Conservation (phyloP, 768 basidiomycete genomes). For the Tubosaeta sp. region DNA sequence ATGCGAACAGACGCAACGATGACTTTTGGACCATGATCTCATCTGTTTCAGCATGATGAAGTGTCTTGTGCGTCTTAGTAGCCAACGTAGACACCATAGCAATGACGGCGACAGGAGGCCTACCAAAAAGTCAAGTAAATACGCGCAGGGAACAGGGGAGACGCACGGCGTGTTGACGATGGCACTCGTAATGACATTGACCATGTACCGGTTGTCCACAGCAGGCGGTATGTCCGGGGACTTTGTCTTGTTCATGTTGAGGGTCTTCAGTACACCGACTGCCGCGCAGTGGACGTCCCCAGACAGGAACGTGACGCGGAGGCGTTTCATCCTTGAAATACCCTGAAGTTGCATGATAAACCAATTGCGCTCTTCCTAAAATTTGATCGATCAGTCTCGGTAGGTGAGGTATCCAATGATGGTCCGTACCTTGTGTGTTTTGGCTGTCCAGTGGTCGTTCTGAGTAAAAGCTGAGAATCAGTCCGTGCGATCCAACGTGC, state of each 20-base stretch:
- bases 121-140: conserved; percentile 8
- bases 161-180: conserved; percentile 95
- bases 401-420: neutral
- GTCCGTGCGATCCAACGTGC: neutral
- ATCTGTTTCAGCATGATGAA: conserved; percentile 80
- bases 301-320: conserved; percentile 80
- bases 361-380: conserved; percentile 86
- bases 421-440: conserved; percentile 59
- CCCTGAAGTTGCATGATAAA: conserved; percentile 76
- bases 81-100: conserved; percentile 77
- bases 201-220: conserved; percentile 82
- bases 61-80: conserved; percentile 77
- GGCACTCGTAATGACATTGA: conserved; percentile 85
- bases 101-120: conserved; percentile 69
- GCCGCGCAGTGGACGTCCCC: conserved; percentile 95
- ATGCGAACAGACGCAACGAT: neutral
- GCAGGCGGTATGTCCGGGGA: conserved; percentile 39
- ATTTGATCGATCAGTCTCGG: neutral
- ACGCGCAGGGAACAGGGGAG: neutral
- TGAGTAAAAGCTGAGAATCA: conserved; percentile 47
- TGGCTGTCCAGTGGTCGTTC: conserved; percentile 94
- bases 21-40: conserved; percentile 65
- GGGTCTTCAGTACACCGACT: conserved; percentile 72
- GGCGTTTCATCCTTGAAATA: conserved; percentile 54
- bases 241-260: conserved; percentile 40